Conservation (phyloP, 768 basidiomycete genomes). For the Sarcomyxa edulis region DNA sequence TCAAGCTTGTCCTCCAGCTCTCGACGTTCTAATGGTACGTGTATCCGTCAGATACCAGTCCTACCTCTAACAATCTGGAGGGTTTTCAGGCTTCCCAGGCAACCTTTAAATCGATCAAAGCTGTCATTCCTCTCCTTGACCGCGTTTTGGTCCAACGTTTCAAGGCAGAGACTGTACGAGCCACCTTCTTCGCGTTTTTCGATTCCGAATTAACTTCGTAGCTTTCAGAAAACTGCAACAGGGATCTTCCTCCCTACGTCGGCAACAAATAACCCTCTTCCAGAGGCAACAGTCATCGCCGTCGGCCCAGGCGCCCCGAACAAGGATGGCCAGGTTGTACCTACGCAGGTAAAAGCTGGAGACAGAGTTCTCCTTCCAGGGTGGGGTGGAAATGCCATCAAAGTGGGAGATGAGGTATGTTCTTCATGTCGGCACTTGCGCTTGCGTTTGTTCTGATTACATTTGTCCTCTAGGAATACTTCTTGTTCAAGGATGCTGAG, state of each 20-base stretch:
- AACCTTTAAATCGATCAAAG: constrained; percentile 93
- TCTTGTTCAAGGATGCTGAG: constrained; percentile 89
- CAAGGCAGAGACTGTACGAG: constrained; percentile 90
- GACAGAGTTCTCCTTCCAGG: constrained; percentile 92
- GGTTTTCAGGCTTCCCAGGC: constrained; percentile 68
- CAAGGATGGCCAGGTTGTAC: constrained; percentile 75
- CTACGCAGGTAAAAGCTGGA: constrained; percentile 77
- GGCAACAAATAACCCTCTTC: constrained; percentile 78
- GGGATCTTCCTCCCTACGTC: constrained; percentile 96
- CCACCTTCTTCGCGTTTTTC: background rate
- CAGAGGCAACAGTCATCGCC: constrained; percentile 95
- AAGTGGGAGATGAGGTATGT: constrained; percentile 93
- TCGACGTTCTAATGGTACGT: too few relatives aligned
- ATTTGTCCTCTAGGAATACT: constrained; percentile 68
- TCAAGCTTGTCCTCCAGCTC: too few relatives aligned
- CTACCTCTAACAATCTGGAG: too few relatives aligned
- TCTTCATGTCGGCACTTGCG: background rate
- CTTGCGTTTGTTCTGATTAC: constrained; percentile 5
- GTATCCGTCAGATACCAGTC: too few relatives aligned
- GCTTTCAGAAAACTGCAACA: constrained; percentile 86
- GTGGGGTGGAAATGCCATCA: constrained; percentile 95
- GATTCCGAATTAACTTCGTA: background rate
- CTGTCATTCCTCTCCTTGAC: constrained; percentile 88
- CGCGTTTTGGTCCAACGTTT: constrained; percentile 96
- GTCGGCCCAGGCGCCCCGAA: constrained; percentile 92